Base-by-base conservation (phyloP, 352 stramenopile genomes). In the Paralagenidium karlingii region DNA sequence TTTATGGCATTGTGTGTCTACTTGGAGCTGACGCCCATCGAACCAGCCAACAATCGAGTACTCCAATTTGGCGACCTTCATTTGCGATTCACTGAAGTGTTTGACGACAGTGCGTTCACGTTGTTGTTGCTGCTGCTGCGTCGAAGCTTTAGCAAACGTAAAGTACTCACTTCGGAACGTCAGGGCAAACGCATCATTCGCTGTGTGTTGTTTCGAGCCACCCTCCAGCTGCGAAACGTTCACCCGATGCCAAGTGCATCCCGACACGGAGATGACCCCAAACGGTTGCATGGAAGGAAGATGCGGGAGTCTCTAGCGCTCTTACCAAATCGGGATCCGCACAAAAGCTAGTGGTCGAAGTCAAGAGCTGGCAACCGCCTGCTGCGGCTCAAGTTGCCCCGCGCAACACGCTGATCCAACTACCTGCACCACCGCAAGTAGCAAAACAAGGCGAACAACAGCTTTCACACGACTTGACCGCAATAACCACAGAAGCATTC, bases 91-190 rank as follows among this genome's bases (percentile, higher is more conserved):
- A 25, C 40, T 12, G 47, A 55, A 20, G 26, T 55, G 5, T 55
- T 55, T 25, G 3, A 37, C 12, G 50, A 55, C 21, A 32, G 36
- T 2, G 9, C 38, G 1, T 11, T 55, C 36, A 55, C 47, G 5
- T 38, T 55, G 3, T 12, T 46, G 7, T 21, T 55, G 10, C 50
- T 55, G 11, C 24, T 55, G 2, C 3, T 46, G 9, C 47, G 41
- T 25, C 37, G 47, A 21, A 28, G 32, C 13, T 55, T 50, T 24
- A 46, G 38, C 41, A 55, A 55, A 27, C 21, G 42, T 12, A 50
- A 47, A 15, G 30, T 55, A 9, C 30, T n/a, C n/a, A n/a, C n/a
- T 55, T 0, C 36, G 27, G 24, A 28, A 13, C 9, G 41, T 31
- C 18, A 40, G 43, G 32, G 40, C 34, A 5, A 24, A 36, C 15